Base-by-base conservation (phyloP, 2,329 filamentous ascomycete genomes). In the Colletotrichum paranaense region DNA sequence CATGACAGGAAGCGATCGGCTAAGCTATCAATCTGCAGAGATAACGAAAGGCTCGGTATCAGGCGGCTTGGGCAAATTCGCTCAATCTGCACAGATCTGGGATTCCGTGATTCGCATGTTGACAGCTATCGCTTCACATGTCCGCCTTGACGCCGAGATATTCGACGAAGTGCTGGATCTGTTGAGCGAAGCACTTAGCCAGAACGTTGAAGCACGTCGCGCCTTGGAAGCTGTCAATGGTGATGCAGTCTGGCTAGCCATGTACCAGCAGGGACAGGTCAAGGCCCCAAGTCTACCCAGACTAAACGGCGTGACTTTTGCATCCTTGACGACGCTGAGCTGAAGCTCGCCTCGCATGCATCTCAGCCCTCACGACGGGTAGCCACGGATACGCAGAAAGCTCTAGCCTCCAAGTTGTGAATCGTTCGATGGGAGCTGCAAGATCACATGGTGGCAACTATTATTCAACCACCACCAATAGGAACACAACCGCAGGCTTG, bases 191-290 rank as follows among this genome's bases (percentile, higher is more conserved):
- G 81, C 85, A 49, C 76, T 92, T 57, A 81, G 85, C 62, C 81
- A 79, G 42, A 83, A 86, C 32, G 67, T 78, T 1, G 84, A 88
- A 60, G 87, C 92, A 12, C 87, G 86, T 60, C 82, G 83, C 42
- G 90, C 89, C 12, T 81, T 97, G 58, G 90, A 93, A 76, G 82
- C 80, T 3, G 83, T 92, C 66, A 95, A 96, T 80, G 85, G 88
- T 1, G 94, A 97, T 84, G 92, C 93, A 1, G 92, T 97, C 4
- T 97, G 94, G 94, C 82, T 96, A 75, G 85, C 86, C 53, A 81
- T 89, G 78, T 88, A 89, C 68, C 83, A 88, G 77, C 80, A 81
- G 67, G 86, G 88, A 11, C 75, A 82, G 72, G 77, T 85, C 46
- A 77, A 83, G 66, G 78, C 76, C 74, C 76, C 80, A 68, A 79